Base-by-base conservation (phyloP, 345 rosid species). In the Gossypioides kirkii region DNA sequence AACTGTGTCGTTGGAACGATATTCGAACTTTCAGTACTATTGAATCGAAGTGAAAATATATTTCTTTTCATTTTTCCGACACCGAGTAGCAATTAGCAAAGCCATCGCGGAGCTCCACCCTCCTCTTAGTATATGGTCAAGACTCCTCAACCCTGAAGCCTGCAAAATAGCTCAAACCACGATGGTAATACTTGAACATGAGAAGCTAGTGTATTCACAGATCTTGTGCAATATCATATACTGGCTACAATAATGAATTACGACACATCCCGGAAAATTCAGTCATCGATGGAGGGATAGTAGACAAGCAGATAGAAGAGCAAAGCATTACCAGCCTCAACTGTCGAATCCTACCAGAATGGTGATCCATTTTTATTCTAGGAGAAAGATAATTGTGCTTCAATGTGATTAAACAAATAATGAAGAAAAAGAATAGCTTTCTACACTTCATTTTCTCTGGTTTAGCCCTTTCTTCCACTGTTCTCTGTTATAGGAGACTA, bases 1-100 rank as follows among this genome's bases (percentile, higher is more conserved):
- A 6, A 86, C 94, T 26, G 98, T 94, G 42, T 96, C 97, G 74
- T 61, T 87, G 84, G 64, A 25, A 32, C 38, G 7, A 32, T 32
- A 32, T 32, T 32, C 38, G 7, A 32, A 32, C 38, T 32, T 32
- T 0, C 38, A 32, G 38, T 32, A 32, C 38, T 5, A 32, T 32
- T 32, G 38, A 32, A 32, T 32, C 38, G 5, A 32, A 32, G 38
- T 32, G 38, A 32, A 26, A 26, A 32, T 32, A 5, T 32, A 1
- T 32, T 32, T 32, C 7, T 32, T 32, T 32, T 32, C 7, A 32
- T 32, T 32, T 32, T 32, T 32, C 38, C 38, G 1, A 32, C 38
- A 6, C 38, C 5, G 38, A 32, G 38, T 7, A 32, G 38, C 53
- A 86, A 32, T 6, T 7, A 32, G 38, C 53, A 86, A 85, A 76